Base-by-base conservation (phyloP, 2,329 filamentous ascomycete species). In the Myriosclerotinia scirpicola region DNA sequence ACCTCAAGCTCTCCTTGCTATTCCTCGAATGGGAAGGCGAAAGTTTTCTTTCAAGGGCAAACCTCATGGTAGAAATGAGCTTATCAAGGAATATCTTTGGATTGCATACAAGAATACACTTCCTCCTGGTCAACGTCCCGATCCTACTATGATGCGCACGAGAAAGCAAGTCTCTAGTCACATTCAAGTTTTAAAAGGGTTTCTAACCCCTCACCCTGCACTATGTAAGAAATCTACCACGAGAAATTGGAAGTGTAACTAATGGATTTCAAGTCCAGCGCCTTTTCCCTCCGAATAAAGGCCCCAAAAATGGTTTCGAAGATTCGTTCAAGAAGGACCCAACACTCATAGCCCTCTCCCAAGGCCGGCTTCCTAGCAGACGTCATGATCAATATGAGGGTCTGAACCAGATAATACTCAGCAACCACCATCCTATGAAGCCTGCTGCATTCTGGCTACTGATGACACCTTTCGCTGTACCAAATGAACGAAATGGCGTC, bases 131-230 rank as follows among this genome's bases (percentile, higher is more conserved):
- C 77, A 77, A 58, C 77, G 79, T 53, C 81, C 82, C 3, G 80
- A 81, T 68, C 76, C 82, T 67, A 82, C 76, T 20, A 79, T 81
- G 72, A 75, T 74, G 69, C 75, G 81, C 69, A 73, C 80, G 58
- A 71, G 86, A 66, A 90, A 90, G 76, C 87, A 89, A 73, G 86
- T 90, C 6, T 90, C 87, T 2, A 90, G 87, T 74, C 87, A 90
- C 73, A 90, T 90, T 73, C 87, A 90, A 74, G 87, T 90, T 17
- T 79, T 90, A 65, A 90, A 90, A 78, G 85, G 85, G 62, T 88
- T 89, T 75, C 85, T 90, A 70, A 81, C 83, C 65, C 83, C 84
- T 65, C 80, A 89, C 69, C 82, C 85, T 54, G 86, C 84, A 40
- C 15, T 61, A 75, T 89, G 87, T 89, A 79, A 83, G 86, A 80